Base-by-base conservation (phyloP, 2,329 filamentous ascomycete species). In the Aspergillus pseudonomiae region DNA sequence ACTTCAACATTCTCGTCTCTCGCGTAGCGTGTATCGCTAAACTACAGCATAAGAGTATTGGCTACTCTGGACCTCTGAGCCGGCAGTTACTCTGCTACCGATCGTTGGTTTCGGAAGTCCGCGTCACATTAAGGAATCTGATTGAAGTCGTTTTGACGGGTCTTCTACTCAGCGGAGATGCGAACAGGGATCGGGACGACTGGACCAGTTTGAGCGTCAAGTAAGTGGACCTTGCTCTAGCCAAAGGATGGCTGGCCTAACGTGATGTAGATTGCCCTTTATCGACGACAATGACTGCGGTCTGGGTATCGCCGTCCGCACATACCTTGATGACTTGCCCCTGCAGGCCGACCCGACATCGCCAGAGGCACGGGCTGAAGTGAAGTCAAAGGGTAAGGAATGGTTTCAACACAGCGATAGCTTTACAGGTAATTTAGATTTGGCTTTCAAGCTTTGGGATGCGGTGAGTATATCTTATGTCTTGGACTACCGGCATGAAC, bases 61-160 rank as follows among this genome's bases (percentile, higher is more conserved):
- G 95, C 34, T 99, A 97, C 78, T 97, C 94, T 2, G 95, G 95
- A 0, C 94, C 95, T 1, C 85, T 99, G 1, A 97, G 93, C 82
- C 90, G 95, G 77, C 93, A 94, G 69, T 84, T 97, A 59, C 84
- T 99, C 48, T 89, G 89, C 30, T 99, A 94, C 82, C 91, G 93
- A 65, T 94, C 93, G 1, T 84, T 98, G 63, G 89, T 93, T 46
- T 90, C 90, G 2, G 88, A 91, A 46, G 89, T 97, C 28, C 90
- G 94, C 45, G 88, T 90, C 67, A 88, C 89, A 39, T 84, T 96
- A 67, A 88, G 95, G 55, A 93, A 96, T 75, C 80, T 98, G 41
- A 81, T 95, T 16, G 95, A 99, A 78, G 91, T 93, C 48, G 87
- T 94, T 66, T 83, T 94, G 24, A 89, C 89, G 6, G 90, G 91